A percentile compares a stretch with the other conserved stretches of the same genome.
These are phyloP conservation scores for Ogataea zsoltii DNA, from an alignment of 805 yeast species.

Conservation along the genomic window DNA sequence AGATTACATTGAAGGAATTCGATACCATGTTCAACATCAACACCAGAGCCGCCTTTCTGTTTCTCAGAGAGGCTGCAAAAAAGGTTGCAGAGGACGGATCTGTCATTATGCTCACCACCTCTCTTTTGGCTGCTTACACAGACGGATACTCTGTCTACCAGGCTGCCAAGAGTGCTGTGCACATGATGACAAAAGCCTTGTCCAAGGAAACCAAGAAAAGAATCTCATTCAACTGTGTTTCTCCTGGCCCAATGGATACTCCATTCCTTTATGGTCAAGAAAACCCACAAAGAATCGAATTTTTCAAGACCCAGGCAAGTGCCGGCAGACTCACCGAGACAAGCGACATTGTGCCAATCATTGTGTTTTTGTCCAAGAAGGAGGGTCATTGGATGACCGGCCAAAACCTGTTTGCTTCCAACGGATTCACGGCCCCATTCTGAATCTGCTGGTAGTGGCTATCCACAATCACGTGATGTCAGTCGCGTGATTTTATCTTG, in stretches of 20 bases:
- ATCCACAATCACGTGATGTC: neutral
- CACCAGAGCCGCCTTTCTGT: constrained; percentile 61
- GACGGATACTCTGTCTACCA: constrained; percentile 54
- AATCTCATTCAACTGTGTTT: constrained; percentile 55
- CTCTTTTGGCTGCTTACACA: constrained; percentile 65
- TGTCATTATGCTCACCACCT: constrained; percentile 59
- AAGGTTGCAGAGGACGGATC: constrained; percentile 52
- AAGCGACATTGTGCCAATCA: constrained; percentile 63
- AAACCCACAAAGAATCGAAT: constrained; percentile 50
- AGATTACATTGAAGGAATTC: constrained; percentile 54
- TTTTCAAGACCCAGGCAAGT: constrained; percentile 52
- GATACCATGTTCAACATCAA: constrained; percentile 54
- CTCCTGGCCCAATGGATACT: constrained; percentile 70
- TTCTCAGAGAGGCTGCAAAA: constrained; percentile 56
- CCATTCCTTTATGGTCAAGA: constrained; percentile 67
- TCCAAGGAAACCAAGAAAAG: constrained; percentile 53
- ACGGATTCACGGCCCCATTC: constrained; percentile 63
- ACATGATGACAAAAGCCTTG: constrained; percentile 51
- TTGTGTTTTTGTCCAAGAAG: constrained; percentile 53
- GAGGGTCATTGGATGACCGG: constrained; percentile 74
- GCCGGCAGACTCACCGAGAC: constrained; percentile 55
- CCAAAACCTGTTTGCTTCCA: constrained; percentile 63
- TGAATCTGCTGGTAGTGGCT: constrained; percentile 1
- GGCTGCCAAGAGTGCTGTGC: constrained; percentile 59
- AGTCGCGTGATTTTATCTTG: too few relatives aligned